phyloP scores from a whole-genome alignment of 2,329 filamentous ascomycete species.

The Alternaria hordeiaustralica region DNA sequence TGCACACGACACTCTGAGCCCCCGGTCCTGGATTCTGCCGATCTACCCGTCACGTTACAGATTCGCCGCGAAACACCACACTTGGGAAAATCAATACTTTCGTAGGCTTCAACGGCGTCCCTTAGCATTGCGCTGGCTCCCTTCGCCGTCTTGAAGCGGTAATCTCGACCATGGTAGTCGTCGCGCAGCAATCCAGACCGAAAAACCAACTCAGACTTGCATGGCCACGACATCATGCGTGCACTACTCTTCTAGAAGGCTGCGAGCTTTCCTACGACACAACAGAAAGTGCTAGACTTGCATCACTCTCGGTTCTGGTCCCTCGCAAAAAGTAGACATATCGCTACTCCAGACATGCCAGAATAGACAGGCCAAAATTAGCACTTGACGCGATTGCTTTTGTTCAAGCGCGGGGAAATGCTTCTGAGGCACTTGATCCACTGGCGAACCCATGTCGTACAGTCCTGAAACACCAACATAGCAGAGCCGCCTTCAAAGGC shows the following conservation, averaged over 20 bases:
- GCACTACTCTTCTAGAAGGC: constrained; percentile 1
- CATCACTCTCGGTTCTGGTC: neutral
- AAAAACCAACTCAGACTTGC: constrained; percentile 15
- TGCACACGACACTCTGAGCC: constrained; percentile 19
- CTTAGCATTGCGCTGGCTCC: constrained; percentile 9
- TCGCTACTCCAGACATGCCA: constrained; percentile 1
- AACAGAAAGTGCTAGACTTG: neutral
- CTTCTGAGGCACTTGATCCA: constrained; percentile 12
- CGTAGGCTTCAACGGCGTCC: neutral
- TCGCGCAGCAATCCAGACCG: constrained; percentile 18
- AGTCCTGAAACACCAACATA: constrained; percentile 31
- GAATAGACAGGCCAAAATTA: neutral
- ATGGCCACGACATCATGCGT: constrained; percentile 17
- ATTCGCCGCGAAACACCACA: constrained; percentile 7
- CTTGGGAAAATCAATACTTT: neutral
- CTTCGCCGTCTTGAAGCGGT: constrained; percentile 4
- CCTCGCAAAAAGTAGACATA: neutral
- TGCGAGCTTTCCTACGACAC: neutral
- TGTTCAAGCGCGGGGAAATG: constrained; percentile 20
- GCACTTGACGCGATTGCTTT: neutral
- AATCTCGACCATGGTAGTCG: constrained; percentile 7
- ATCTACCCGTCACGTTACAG: constrained; percentile 16
- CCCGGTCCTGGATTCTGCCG: constrained; percentile 16
- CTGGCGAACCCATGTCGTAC: constrained; percentile 10
- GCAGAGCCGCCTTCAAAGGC: constrained; percentile 20